Evolutionary conservation across 106 monocot genomes (phyloP).

Genomic region (Dactylorhiza incarnata): DNA sequence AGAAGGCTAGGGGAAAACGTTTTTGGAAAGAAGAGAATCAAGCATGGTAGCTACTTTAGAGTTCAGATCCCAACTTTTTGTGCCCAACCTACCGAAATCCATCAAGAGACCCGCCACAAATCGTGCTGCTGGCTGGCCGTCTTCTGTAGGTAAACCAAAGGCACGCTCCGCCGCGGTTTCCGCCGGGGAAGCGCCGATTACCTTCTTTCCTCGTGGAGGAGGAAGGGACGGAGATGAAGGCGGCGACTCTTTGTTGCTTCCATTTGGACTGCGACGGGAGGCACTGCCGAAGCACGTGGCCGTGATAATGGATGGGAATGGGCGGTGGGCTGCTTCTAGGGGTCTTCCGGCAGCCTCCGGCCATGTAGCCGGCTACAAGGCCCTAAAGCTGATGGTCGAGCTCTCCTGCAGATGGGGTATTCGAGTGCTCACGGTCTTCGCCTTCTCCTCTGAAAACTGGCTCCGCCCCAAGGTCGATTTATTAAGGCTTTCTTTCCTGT

Average conservation of each 20-base stretch:
- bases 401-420: constrained; percentile 57
- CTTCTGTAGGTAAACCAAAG: neutral
- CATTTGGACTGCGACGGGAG: constrained; percentile 15
- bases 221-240: neutral
- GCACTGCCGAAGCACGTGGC: constrained; percentile 49
- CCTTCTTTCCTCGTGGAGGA: neutral
- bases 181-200: neutral
- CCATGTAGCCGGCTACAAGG: constrained; percentile 51
- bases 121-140: neutral
- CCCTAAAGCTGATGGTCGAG: constrained; percentile 31
- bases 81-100: neutral
- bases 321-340: constrained; percentile 36
- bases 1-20: too few species aligned
- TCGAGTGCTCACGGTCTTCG: constrained; percentile 64
- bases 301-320: constrained; percentile 52
- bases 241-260: constrained; percentile 12
- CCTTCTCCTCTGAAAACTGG: constrained; percentile 83
- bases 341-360: constrained; percentile 33
- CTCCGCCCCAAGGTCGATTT: constrained; percentile 47
- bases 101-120: neutral
- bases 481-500: neutral
- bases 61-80: neutral
- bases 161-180: neutral
- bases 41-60: neutral
- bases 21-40: neutral